Percentiles rank a stretch among this genome's conserved stretches.
Evolutionary conservation across 2,329 filamentous ascomycete genomes (phyloP).

Genomic region (Trichoderma harzianum): DNA sequence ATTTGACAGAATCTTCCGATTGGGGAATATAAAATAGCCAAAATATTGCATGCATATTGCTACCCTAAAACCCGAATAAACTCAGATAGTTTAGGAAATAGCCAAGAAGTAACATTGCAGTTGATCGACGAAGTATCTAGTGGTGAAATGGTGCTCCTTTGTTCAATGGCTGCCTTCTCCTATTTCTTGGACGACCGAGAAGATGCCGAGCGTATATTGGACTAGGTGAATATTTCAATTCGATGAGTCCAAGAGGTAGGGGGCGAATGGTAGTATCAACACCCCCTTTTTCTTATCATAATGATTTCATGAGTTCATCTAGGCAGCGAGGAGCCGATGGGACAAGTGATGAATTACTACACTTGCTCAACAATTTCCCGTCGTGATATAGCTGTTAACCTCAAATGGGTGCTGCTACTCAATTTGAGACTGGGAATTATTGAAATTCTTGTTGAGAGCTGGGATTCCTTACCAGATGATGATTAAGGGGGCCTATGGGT

Average conservation of each 20-base stretch:
- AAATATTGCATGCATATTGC: background rate
- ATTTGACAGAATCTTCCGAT: background rate
- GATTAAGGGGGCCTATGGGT: background rate
- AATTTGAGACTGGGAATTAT: background rate
- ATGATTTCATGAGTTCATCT: background rate
- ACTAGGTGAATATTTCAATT: background rate
- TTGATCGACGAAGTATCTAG: background rate
- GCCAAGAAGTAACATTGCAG: background rate
- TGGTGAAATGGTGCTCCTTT: background rate
- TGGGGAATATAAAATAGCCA: background rate
- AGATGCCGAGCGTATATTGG: background rate
- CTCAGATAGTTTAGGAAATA: background rate
- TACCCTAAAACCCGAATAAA: background rate
- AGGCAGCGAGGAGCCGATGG: background rate
- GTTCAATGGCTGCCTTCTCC: background rate
- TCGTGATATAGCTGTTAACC: background rate
- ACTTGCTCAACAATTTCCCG: background rate
- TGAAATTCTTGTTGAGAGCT: background rate
- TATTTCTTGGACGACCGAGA: background rate
- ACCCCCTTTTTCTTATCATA: background rate
- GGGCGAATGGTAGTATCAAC: background rate
- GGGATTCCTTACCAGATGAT: background rate
- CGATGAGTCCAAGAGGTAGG: background rate
- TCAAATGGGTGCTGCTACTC: background rate
- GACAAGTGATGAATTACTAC: background rate